A percentile compares a stretch with the other conserved stretches of the same genome.
phyloP scores from a whole-genome alignment of 129 eudicot species.

The Saussurea involucrata region DNA sequence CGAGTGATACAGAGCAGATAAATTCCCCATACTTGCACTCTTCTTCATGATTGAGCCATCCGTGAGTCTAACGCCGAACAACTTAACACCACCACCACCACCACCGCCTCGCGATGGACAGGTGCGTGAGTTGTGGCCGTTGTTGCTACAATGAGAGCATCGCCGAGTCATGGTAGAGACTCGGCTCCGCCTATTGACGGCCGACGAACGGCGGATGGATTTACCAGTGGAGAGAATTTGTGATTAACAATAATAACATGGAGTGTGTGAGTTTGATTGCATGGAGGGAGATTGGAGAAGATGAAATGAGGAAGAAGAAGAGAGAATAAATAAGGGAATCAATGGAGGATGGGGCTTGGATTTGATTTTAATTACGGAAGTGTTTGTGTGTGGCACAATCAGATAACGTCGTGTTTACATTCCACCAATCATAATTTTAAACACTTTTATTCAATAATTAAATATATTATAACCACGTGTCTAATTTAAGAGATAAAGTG shows the following conservation, averaged over 20 bases:
- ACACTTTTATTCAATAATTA: too few relatives aligned
- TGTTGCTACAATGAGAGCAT: conserved; percentile 85
- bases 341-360: neutral
- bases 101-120: conserved; percentile 49
- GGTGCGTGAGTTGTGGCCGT: conserved; percentile 85
- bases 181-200: conserved; percentile 23
- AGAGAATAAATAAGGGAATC: neutral
- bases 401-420: neutral
- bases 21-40: conserved; percentile 88
- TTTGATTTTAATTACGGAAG: conserved; percentile 11
- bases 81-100: conserved; percentile 53
- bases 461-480: too few relatives aligned
- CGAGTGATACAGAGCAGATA: conserved; percentile 44
- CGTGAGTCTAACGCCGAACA: conserved; percentile 77
- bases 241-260: neutral
- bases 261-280: conserved; percentile 12
- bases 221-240: neutral
- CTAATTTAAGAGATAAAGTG: too few relatives aligned
- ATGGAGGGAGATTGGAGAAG: neutral
- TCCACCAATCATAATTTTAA: neutral
- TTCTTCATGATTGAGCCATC: conserved; percentile 76
- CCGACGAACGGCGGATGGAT: neutral
- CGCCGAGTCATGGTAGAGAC: conserved; percentile 67
- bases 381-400: neutral
- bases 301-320: neutral